Evolutionary conservation across 495 filamentous ascomycete species (phyloP).

Genomic region (Penicillium egyptiacum): DNA sequence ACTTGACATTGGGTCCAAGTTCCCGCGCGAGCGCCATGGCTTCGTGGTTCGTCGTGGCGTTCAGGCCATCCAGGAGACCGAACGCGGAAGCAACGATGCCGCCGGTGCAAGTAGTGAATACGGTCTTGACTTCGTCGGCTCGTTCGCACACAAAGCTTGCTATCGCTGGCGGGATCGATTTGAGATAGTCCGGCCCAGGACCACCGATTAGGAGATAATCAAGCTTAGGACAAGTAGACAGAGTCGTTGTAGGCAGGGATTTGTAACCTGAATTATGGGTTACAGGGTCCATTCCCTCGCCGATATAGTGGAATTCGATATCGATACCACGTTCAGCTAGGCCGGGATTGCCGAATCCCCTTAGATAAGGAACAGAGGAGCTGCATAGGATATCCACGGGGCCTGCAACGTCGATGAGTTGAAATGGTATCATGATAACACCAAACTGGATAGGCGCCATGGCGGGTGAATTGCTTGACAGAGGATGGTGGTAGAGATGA

Average conservation of each 20-base stretch:
- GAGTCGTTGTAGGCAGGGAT: background rate
- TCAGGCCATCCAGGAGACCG: background rate
- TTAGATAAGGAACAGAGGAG: background rate
- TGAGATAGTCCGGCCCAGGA: background rate
- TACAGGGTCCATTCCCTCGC: background rate
- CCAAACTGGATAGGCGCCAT: conserved; percentile 4
- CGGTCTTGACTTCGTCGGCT: background rate
- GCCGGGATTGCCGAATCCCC: background rate
- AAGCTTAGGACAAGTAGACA: background rate
- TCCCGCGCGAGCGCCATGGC: background rate
- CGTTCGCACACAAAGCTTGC: background rate
- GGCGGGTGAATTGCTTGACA: background rate
- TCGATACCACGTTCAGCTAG: background rate
- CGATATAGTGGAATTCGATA: conserved; percentile 2
- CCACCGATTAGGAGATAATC: background rate
- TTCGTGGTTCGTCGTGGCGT: background rate
- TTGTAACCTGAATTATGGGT: background rate
- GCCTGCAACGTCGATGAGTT: background rate
- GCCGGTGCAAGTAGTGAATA: conserved; percentile 1
- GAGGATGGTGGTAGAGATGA: background rate
- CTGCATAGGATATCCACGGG: background rate
- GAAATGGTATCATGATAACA: conserved; percentile 1
- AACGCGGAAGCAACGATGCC: background rate
- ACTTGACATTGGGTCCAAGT: background rate
- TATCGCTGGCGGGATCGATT: background rate